Evolutionary conservation across 2,329 filamentous ascomycete genomes (phyloP).

Genomic region (Plectosphaerella plurivora): DNA sequence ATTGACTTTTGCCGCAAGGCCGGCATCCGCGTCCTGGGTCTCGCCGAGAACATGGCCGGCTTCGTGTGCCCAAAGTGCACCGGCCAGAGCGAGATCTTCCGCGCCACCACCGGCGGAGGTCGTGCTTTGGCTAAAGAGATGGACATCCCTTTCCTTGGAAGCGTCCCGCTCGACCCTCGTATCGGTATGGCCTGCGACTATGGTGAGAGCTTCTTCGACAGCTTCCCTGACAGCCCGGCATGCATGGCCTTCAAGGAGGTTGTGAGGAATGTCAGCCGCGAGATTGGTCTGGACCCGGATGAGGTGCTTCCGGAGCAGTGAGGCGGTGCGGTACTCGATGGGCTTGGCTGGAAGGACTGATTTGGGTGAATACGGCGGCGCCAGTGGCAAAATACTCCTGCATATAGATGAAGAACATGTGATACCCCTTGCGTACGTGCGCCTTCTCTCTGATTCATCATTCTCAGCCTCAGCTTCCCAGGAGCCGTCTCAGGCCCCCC

Average conservation of each 20-base stretch:
- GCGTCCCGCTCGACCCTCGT: slow-evolving; percentile 85
- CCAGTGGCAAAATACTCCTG: background rate
- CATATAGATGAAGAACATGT: background rate
- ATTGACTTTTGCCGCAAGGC: slow-evolving; percentile 97
- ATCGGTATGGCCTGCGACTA: slow-evolving; percentile 97
- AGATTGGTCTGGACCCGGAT: slow-evolving; percentile 60
- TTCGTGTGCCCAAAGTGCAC: slow-evolving; percentile 95
- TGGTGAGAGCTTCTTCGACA: slow-evolving; percentile 95
- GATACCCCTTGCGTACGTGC: background rate
- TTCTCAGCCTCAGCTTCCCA: background rate
- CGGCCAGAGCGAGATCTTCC: slow-evolving; percentile 79
- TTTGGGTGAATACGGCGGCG: too few species aligned
- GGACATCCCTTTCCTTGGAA: slow-evolving; percentile 80
- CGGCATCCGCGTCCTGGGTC: slow-evolving; percentile 77
- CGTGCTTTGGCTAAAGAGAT: slow-evolving; percentile 77
- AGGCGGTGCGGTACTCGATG: slow-evolving; percentile 1
- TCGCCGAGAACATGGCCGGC: slow-evolving; percentile 97
- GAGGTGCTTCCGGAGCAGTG: slow-evolving; percentile 42
- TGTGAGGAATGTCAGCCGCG: slow-evolving; percentile 64
- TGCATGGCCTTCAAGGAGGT: slow-evolving; percentile 77
- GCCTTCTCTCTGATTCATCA: too few species aligned
- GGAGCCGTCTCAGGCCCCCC: too few species aligned
- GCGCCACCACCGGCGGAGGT: slow-evolving; percentile 85
- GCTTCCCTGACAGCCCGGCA: slow-evolving; percentile 88
- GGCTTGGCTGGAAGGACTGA: too few species aligned